Evolutionary conservation across 2,329 filamentous ascomycete genomes (phyloP).

Genomic region (Fusarium subtropicale): DNA sequence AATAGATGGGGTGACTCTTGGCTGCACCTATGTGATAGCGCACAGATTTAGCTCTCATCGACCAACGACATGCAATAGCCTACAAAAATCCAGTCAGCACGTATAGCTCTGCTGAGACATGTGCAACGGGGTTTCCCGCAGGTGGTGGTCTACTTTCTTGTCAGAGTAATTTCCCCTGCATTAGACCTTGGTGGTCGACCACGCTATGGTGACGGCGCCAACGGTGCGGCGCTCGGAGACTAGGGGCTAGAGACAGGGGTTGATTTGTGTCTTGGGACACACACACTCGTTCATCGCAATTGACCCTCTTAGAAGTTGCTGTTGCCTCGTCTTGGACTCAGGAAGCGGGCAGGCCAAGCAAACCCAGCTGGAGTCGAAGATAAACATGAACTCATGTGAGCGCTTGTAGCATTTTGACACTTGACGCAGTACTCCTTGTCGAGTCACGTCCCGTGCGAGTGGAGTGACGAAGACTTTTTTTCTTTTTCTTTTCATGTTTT

Average conservation of each 20-base stretch:
- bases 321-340: neutral
- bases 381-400: slow-evolving; percentile 9
- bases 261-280: slow-evolving; percentile 20
- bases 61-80: neutral
- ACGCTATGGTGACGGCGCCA: slow-evolving; percentile 43
- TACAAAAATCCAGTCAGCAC: neutral
- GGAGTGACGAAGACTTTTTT: slow-evolving; percentile 7
- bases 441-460: neutral
- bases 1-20: slow-evolving; percentile 6
- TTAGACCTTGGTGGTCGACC: slow-evolving; percentile 44
- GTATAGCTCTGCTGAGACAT: slow-evolving; percentile 1
- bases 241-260: slow-evolving; percentile 19
- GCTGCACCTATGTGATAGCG: neutral
- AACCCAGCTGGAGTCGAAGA: neutral
- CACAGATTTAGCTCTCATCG: neutral
- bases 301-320: neutral
- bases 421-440: neutral
- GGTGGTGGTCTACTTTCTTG: slow-evolving; percentile 10
- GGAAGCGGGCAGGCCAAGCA: neutral
- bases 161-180: slow-evolving; percentile 45
- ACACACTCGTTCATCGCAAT: neutral
- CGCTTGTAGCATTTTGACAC: slow-evolving; percentile 4
- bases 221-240: slow-evolving; percentile 45
- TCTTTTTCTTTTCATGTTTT: neutral
- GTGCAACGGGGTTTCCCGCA: slow-evolving; percentile 12